Evolutionary conservation across 148 eudicot species (phyloP).

Genomic region (Camellia lanceoleosa): DNA sequence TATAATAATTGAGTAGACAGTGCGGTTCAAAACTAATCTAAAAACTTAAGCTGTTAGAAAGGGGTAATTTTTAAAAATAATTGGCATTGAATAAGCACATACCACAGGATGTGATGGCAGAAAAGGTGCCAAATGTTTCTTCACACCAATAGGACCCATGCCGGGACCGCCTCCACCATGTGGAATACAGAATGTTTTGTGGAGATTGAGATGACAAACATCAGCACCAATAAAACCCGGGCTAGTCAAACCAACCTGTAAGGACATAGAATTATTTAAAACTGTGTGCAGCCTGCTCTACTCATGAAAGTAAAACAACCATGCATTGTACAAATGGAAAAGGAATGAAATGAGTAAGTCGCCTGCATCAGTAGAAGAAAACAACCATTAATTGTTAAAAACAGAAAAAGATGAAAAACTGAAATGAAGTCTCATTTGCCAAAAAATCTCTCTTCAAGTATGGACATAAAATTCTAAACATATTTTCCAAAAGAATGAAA

Average conservation of each 20-base stretch:
- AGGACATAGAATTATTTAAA: neutral
- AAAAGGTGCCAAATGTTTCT: constrained; percentile 94
- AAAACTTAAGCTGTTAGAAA: no score
- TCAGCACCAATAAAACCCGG: constrained; percentile 97
- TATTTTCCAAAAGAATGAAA: neutral
- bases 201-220: constrained; percentile 99
- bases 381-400: neutral
- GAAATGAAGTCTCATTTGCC: neutral
- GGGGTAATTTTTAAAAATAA: neutral
- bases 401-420: neutral
- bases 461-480: neutral
- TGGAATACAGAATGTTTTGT: constrained; percentile 98
- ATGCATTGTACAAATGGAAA: neutral
- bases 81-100: constrained; percentile 25
- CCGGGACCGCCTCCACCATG: constrained; percentile 99
- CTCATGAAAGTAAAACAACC: neutral
- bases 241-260: constrained; percentile 96
- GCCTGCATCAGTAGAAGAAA: neutral
- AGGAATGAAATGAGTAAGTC: no score
- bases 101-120: constrained; percentile 99
- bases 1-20: no score
- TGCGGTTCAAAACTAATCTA: no score
- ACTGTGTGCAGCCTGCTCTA: neutral
- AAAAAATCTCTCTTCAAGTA: neutral
- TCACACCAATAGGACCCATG: constrained; percentile 99